Evolutionary conservation across 23 red algal species (phyloP).

Genomic region (Agarophyton chilense): DNA sequence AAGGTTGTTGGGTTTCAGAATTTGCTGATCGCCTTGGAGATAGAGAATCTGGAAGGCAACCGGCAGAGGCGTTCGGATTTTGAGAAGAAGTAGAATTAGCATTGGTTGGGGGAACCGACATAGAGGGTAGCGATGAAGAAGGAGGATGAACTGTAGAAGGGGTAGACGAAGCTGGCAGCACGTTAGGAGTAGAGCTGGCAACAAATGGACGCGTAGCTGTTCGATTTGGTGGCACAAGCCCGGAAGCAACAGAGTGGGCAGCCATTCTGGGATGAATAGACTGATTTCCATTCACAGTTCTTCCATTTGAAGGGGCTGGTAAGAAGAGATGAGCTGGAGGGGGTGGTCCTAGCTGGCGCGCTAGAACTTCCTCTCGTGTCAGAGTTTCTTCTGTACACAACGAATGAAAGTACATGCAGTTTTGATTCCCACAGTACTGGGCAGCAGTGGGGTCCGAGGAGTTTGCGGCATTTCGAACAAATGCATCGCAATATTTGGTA

Average conservation of each 20-base stretch:
- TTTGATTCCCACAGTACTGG: constrained; percentile 79
- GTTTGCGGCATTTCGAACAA: constrained; percentile 56
- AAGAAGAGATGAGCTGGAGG: constrained; percentile 92
- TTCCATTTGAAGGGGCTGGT: constrained; percentile 14
- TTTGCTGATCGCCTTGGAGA: not conserved
- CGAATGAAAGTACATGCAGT: constrained; percentile 94
- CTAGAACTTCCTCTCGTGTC: constrained; percentile 73
- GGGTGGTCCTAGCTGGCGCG: constrained; percentile 81
- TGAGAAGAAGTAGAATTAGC: not conserved
- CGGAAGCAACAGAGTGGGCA: constrained; percentile 23
- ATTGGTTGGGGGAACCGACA: not conserved
- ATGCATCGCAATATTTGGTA: constrained; percentile 96
- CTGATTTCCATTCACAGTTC: not conserved
- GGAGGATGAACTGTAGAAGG: not conserved
- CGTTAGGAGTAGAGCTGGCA: not conserved
- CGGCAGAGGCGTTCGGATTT: constrained; percentile 1
- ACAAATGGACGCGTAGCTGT: not conserved
- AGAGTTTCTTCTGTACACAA: constrained; percentile 52
- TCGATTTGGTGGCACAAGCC: constrained; percentile 9
- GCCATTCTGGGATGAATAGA: constrained; percentile 24
- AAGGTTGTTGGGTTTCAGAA: not conserved
- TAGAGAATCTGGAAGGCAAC: not conserved
- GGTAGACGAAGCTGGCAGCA: not conserved
- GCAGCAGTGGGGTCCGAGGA: constrained; percentile 35
- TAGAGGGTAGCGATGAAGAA: not conserved